These are phyloP conservation scores for Puccinia brachypodii DNA, from an alignment of 1,284 basidiomycete species.

Conservation along the genomic window DNA sequence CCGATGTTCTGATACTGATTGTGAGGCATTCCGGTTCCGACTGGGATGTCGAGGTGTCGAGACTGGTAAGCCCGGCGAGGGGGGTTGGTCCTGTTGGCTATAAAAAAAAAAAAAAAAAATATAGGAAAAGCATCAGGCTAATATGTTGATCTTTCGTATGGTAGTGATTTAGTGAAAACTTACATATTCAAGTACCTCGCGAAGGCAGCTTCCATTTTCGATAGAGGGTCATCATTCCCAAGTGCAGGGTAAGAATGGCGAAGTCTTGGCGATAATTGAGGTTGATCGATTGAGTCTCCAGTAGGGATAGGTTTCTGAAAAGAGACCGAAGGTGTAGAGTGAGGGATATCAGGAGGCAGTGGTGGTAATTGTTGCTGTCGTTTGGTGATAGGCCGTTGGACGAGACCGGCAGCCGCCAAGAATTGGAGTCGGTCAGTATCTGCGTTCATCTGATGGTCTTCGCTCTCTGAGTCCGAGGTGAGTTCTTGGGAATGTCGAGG, in stretches of 20 bases:
- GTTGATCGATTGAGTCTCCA: neutral
- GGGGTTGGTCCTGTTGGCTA: constrained; percentile 26
- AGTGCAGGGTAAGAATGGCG: neutral
- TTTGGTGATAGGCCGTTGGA: constrained; percentile 10
- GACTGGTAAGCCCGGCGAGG: neutral
- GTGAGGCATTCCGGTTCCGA: neutral
- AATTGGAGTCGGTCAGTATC: constrained; percentile 4
- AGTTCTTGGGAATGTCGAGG: neutral
- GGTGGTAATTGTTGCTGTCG: neutral
- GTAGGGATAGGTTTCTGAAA: neutral
- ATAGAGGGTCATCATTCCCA: neutral
- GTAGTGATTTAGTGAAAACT: neutral
- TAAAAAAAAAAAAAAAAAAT: neutral
- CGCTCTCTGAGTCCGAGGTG: constrained; percentile 6
- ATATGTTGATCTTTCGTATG: neutral
- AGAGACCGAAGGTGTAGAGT: neutral
- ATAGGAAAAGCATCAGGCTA: neutral
- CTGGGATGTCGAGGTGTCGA: neutral
- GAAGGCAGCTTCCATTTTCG: constrained; percentile 30
- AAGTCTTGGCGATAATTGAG: neutral
- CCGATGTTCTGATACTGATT: neutral
- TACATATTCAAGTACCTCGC: constrained; percentile 36
- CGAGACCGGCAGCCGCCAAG: constrained; percentile 17
- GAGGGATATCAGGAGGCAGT: neutral
- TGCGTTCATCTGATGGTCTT: neutral